Evolutionary conservation across 768 basidiomycete species (phyloP), one percentile per base, ranked within the genome.

Genomic region (Russula lepida): DNA sequence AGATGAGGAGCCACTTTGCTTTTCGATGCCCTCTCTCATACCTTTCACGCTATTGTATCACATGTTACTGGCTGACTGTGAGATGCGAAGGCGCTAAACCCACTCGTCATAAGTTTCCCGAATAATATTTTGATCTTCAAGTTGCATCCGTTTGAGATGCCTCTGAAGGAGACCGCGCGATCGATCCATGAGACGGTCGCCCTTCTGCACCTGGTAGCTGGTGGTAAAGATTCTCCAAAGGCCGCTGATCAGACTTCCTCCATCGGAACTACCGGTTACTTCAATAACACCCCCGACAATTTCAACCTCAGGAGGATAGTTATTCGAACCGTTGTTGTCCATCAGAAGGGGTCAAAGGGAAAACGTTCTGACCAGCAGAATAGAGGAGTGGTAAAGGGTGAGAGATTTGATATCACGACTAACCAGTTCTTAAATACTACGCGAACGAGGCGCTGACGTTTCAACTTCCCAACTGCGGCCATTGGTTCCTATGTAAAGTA

Each of bases 101-200:
- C n/a, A 12, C 27, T 0, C 6, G 2, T 11, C 17, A 6, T 0
- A 15, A n/a, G 19, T 1, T 41, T 43, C 1, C 1, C 7, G 0
- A 0, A 21, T 41, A 8, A 19, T 0, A 41, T 7, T 41, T 41
- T 41, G 39, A 19, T 41, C 39, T 8, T 3, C 6, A 17, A 41
- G 39, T 7, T 0, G 2, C 3, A 57, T 57, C 6, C 25, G 4
- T 6, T 12, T 2, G 13, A 60, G 30, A n/a, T 55, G 17, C 2
- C 8, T 13, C 4, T 5, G 4, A 11, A 60, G 30, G 2, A 60
- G 7, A 1, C 5, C 0, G 19, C 23, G 28, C 12, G 53, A 32
- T 25, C 6, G 46, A 44, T 25, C 23, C 17, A 44, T 9, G 0
- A 30, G 39, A 4, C 3, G 3, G 28, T 60, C 28, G 0, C 59